These are phyloP conservation scores for Thozetella sp. DNA, from an alignment of 495 filamentous ascomycete genomes.

Conservation along the genomic window DNA sequence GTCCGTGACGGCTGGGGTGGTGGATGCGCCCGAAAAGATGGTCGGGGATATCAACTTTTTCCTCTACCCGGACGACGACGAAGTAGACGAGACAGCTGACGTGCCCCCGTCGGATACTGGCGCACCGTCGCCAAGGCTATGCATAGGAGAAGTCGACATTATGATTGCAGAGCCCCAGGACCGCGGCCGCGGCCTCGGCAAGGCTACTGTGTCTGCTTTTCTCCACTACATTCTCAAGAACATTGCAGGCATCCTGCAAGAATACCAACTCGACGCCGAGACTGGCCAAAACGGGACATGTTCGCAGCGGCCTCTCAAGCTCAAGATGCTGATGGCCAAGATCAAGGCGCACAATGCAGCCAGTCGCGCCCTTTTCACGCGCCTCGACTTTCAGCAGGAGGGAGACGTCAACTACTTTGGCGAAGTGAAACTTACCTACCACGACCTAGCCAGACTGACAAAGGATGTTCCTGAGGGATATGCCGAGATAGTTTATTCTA, in stretches of 20 bases:
- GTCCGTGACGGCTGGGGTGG: slow-evolving; percentile 26
- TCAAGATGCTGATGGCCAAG: slow-evolving; percentile 46
- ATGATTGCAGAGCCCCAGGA: slow-evolving; percentile 73
- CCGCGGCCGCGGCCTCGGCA: slow-evolving; percentile 67
- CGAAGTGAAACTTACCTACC: slow-evolving; percentile 44
- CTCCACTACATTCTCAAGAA: slow-evolving; percentile 61
- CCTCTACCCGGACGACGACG: slow-evolving; percentile 51
- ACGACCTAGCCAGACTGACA: slow-evolving; percentile 15
- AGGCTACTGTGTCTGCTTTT: slow-evolving; percentile 67
- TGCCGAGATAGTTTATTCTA: slow-evolving; percentile 21
- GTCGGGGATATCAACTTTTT: slow-evolving; percentile 90
- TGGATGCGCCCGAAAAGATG: slow-evolving; percentile 64
- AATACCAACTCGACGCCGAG: slow-evolving; percentile 45
- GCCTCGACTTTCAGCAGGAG: slow-evolving; percentile 44
- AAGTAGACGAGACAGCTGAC: slow-evolving; percentile 19
- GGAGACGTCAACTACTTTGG: slow-evolving; percentile 52
- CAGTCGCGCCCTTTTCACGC: slow-evolving; percentile 44
- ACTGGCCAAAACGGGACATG: background rate
- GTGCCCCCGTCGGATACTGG: background rate
- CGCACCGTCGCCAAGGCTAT: slow-evolving; percentile 8
- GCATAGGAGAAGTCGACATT: slow-evolving; percentile 80
- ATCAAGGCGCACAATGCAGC: slow-evolving; percentile 37
- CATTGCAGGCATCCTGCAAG: slow-evolving; percentile 52
- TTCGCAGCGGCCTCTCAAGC: background rate
- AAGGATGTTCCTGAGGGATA: slow-evolving; percentile 16